Evolutionary conservation across 768 basidiomycete genomes (phyloP).

Genomic region (Rickenella mellea): DNA sequence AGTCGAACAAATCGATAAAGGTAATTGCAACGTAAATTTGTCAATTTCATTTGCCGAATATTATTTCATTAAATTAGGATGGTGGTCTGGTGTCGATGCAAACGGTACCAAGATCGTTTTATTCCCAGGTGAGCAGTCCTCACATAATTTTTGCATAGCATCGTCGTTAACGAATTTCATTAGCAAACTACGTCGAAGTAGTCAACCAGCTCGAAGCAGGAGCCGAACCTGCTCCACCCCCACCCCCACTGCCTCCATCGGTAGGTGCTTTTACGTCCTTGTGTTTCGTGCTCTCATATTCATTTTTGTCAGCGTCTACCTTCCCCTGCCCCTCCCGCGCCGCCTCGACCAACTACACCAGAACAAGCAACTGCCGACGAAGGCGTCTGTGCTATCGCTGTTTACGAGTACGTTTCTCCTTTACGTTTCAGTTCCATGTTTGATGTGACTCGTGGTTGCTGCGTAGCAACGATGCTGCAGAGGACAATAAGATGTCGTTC

Average conservation of each 20-base stretch:
- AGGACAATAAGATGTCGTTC: conserved; percentile 89
- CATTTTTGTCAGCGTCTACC: conserved; percentile 17
- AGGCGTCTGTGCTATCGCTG: conserved; percentile 52
- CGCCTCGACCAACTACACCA: conserved; percentile 17
- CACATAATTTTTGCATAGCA: neutral
- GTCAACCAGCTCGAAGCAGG: conserved; percentile 38
- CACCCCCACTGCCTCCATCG: conserved; percentile 33
- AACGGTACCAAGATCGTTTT: conserved; percentile 63
- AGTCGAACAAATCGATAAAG: conserved; percentile 78
- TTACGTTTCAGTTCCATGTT: neutral
- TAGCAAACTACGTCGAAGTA: conserved; percentile 84
- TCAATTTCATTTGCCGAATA: neutral
- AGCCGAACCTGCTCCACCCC: conserved; percentile 36
- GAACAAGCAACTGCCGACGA: conserved; percentile 37
- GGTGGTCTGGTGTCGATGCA: conserved; percentile 78
- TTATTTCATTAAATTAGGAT: conserved; percentile 34
- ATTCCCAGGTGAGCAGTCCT: conserved; percentile 59
- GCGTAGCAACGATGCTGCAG: conserved; percentile 80
- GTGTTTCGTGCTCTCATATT: neutral
- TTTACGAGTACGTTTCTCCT: conserved; percentile 60
- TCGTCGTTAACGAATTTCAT: neutral
- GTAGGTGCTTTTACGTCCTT: conserved; percentile 10
- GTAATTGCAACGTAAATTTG: conserved; percentile 10
- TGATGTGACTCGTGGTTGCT: conserved; percentile 4
- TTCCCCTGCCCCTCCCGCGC: conserved; percentile 30